Evolutionary conservation across 495 filamentous ascomycete species (phyloP).

Genomic region (Penicillium crystallinum): DNA sequence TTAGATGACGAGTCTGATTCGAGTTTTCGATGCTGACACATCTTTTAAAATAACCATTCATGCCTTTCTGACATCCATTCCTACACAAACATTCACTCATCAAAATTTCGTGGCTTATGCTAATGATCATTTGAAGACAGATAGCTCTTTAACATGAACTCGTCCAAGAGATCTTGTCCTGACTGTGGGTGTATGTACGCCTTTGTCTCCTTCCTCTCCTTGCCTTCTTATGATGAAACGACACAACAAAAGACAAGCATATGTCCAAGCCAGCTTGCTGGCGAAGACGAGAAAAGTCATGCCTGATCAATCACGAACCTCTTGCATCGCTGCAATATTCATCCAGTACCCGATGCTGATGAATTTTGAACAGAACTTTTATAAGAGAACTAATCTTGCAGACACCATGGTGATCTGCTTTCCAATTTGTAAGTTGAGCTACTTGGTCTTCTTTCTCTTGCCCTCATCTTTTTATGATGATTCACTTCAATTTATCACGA

Average conservation of each 20-base stretch:
- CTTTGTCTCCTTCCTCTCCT: slow-evolving; percentile 6
- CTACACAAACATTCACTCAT: slow-evolving; percentile 7
- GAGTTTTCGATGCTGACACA: slow-evolving; percentile 58
- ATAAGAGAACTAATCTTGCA: not conserved
- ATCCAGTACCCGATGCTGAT: slow-evolving; percentile 29
- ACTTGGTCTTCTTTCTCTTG: slow-evolving; percentile 3
- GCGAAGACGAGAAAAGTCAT: slow-evolving; percentile 48
- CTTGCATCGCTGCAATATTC: slow-evolving; percentile 11
- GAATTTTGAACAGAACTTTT: slow-evolving; percentile 13
- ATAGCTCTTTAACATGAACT: not conserved
- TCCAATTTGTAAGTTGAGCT: slow-evolving; percentile 18
- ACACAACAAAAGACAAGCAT: slow-evolving; percentile 54
- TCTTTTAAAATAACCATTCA: slow-evolving; percentile 53
- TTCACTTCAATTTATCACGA: slow-evolving; percentile 78
- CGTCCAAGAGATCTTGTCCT: not conserved
- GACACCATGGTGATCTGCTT: slow-evolving; percentile 3
- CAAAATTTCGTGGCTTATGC: slow-evolving; percentile 15
- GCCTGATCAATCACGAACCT: slow-evolving; percentile 38
- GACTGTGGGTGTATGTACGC: slow-evolving; percentile 32
- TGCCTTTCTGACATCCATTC: slow-evolving; percentile 45
- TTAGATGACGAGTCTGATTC: slow-evolving; percentile 62
- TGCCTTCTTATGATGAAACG: slow-evolving; percentile 44
- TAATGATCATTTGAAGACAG: slow-evolving; percentile 21
- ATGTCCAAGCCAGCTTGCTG: slow-evolving; percentile 50
- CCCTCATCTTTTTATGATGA: slow-evolving; percentile 60